Conservation (phyloP, 768 basidiomycete species). For the Mycena polygramma region DNA sequence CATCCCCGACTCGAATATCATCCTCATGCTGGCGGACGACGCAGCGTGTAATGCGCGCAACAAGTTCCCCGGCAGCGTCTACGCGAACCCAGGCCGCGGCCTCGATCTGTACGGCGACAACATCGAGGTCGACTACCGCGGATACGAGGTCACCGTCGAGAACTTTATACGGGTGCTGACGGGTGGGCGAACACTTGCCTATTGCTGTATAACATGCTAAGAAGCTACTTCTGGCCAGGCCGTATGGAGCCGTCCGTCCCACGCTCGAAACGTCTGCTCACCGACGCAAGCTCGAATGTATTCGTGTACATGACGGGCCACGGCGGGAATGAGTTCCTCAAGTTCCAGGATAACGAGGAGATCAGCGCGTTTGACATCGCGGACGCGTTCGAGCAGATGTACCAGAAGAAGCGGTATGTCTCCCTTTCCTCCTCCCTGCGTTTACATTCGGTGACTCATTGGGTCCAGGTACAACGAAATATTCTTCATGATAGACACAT, state of each 20-base stretch:
- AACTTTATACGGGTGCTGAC: constrained; percentile 94
- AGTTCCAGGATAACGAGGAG: constrained; percentile 99
- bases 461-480: constrained; percentile 88
- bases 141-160: constrained; percentile 98
- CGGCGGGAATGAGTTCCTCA: constrained; percentile 97
- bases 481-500: constrained; percentile 98
- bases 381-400: constrained; percentile 99
- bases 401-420: constrained; percentile 89
- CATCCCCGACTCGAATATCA: constrained; percentile 98
- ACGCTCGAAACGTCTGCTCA: constrained; percentile 91
- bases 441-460: not conserved
- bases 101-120: constrained; percentile 96
- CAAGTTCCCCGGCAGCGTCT: constrained; percentile 92
- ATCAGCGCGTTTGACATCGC: constrained; percentile 98
- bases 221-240: constrained; percentile 61
- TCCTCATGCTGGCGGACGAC: constrained; percentile 99
- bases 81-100: constrained; percentile 84
- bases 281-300: constrained; percentile 91
- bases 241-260: constrained; percentile 88
- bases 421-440: not conserved
- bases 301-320: constrained; percentile 99
- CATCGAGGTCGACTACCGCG: constrained; percentile 98
- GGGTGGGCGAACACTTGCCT: constrained; percentile 62
- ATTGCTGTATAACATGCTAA: not conserved
- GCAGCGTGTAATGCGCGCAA: constrained; percentile 95